Evolutionary conservation across 768 basidiomycete species (phyloP).

Genomic region (Daedaleopsis nitida): DNA sequence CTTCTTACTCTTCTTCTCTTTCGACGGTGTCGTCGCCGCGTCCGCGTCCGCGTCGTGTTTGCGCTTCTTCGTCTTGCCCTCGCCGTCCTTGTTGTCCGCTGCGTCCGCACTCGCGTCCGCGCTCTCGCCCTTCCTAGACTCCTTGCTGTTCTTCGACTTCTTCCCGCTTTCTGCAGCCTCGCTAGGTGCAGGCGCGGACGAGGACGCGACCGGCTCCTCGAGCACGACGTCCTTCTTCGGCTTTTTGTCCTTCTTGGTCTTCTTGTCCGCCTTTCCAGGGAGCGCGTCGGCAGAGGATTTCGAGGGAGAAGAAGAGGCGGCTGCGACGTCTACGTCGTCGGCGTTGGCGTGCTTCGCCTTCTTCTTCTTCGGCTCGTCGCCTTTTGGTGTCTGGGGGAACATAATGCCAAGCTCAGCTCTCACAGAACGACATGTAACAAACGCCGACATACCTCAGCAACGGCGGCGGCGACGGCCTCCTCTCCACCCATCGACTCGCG

Average conservation of each 20-base stretch:
- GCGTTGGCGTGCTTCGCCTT: slow-evolving; percentile 23
- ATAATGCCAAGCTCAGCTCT: not conserved
- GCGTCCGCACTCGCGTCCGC: not conserved
- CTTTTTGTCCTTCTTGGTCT: slow-evolving; percentile 20
- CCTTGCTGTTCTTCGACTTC: slow-evolving; percentile 32
- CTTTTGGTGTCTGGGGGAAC: slow-evolving; percentile 10
- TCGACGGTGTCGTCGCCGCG: slow-evolving; percentile 11
- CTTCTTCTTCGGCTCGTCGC: slow-evolving; percentile 26
- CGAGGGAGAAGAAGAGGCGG: slow-evolving; percentile 5
- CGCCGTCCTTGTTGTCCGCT: slow-evolving; percentile 9
- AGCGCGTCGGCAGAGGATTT: slow-evolving; percentile 8
- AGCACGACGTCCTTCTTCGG: slow-evolving; percentile 9
- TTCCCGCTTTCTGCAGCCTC: slow-evolving; percentile 16
- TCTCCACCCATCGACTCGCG: slow-evolving; percentile 23
- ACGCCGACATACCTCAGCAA: slow-evolving; percentile 14
- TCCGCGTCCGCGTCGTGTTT: slow-evolving; percentile 27
- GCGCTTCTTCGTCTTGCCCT: slow-evolving; percentile 38
- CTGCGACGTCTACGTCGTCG: not conserved
- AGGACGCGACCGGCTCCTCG: slow-evolving; percentile 11
- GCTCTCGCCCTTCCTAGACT: slow-evolving; percentile 2
- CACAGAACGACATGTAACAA: not conserved
- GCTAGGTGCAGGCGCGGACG: not conserved
- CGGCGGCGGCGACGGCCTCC: slow-evolving; percentile 1
- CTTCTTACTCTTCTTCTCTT: slow-evolving; percentile 33
- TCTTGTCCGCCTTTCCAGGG: slow-evolving; percentile 13